Percentiles rank a stretch among this genome's conserved stretches.
These are phyloP conservation scores for Dryadomyces quercivorus DNA, from an alignment of 2,329 filamentous ascomycete species.

Conservation along the genomic window DNA sequence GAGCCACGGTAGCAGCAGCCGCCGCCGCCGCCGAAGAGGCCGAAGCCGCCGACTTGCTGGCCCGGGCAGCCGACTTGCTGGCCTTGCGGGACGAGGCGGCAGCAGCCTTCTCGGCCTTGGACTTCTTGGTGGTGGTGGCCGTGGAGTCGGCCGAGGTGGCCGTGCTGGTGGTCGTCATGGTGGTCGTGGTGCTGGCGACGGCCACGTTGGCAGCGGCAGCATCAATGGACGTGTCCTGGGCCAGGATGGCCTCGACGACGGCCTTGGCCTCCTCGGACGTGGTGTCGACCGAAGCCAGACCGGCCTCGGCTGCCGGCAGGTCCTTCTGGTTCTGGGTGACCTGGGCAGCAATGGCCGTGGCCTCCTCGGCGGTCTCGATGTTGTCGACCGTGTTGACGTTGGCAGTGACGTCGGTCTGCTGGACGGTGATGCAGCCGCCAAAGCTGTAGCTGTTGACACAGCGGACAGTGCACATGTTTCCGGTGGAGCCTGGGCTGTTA, in stretches of 20 bases:
- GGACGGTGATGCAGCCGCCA: conserved; percentile 2
- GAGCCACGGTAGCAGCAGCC: neutral
- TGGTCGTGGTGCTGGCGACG: neutral
- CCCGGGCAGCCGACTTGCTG: too few relatives aligned
- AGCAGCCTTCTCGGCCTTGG: neutral
- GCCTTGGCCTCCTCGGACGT: neutral
- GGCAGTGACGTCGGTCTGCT: neutral
- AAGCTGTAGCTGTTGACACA: conserved; percentile 1
- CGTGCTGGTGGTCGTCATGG: neutral
- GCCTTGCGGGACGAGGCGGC: too few relatives aligned
- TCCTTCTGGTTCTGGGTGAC: conserved; percentile 2
- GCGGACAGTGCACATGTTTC: conserved; percentile 5
- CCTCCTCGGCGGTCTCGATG: neutral
- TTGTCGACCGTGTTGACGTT: conserved; percentile 1
- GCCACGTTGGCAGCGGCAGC: neutral
- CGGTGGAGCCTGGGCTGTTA: neutral
- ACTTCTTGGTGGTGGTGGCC: neutral
- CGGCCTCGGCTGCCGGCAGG: neutral
- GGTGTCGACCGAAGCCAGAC: neutral
- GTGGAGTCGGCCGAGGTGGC: neutral
- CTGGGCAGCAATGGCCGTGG: neutral
- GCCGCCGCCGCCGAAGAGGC: neutral
- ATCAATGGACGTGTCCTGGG: neutral
- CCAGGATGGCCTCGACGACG: conserved; percentile 1
- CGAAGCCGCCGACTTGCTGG: too few relatives aligned